Percentiles rank a stretch among this genome's conserved stretches.
Evolutionary conservation across 139 green algal genomes (phyloP).

Genomic region (Microglena sp.): DNA sequence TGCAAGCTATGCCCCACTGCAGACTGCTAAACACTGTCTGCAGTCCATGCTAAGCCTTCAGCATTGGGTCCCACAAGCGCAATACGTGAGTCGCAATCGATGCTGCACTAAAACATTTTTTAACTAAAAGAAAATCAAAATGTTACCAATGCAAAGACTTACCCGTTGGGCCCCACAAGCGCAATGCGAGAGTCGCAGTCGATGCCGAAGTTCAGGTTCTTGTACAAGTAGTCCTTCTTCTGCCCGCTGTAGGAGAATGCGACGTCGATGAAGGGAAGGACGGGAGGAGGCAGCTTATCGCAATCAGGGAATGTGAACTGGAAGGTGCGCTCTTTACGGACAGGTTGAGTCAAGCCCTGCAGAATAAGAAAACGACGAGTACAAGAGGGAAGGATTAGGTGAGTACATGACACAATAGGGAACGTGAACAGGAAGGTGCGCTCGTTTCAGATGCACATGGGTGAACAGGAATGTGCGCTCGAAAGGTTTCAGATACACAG

Average conservation of each 20-base stretch:
- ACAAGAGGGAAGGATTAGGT: too few relatives aligned
- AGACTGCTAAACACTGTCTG: too few relatives aligned
- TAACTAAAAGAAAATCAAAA: too few relatives aligned
- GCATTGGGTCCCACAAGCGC: slow-evolving; percentile 85
- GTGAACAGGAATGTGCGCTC: neutral
- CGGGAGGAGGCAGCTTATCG: slow-evolving; percentile 68
- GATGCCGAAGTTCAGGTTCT: slow-evolving; percentile 79
- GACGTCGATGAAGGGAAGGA: slow-evolving; percentile 58
- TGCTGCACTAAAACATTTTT: too few relatives aligned
- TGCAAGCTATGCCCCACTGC: too few relatives aligned
- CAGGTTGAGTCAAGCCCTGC: slow-evolving; percentile 51
- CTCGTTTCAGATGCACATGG: slow-evolving; percentile 13
- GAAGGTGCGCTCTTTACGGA: slow-evolving; percentile 48
- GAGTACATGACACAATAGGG: too few relatives aligned
- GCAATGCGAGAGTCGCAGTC: slow-evolving; percentile 91
- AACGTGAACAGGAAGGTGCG: too few relatives aligned
- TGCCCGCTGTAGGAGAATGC: slow-evolving; percentile 39
- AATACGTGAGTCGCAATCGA: too few relatives aligned
- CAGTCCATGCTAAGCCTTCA: too few relatives aligned
- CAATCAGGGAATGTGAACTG: slow-evolving; percentile 57
- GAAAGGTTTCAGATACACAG: too few relatives aligned
- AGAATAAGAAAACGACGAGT: too few relatives aligned
- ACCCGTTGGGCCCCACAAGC: slow-evolving; percentile 86
- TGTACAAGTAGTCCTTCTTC: slow-evolving; percentile 27
- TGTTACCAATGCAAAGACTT: too few relatives aligned